Percentiles rank a stretch among this genome's conserved stretches.
Evolutionary conservation across 192 early-diverging fungal genomes (phyloP).

Genomic region (Geranomyces variabilis): DNA sequence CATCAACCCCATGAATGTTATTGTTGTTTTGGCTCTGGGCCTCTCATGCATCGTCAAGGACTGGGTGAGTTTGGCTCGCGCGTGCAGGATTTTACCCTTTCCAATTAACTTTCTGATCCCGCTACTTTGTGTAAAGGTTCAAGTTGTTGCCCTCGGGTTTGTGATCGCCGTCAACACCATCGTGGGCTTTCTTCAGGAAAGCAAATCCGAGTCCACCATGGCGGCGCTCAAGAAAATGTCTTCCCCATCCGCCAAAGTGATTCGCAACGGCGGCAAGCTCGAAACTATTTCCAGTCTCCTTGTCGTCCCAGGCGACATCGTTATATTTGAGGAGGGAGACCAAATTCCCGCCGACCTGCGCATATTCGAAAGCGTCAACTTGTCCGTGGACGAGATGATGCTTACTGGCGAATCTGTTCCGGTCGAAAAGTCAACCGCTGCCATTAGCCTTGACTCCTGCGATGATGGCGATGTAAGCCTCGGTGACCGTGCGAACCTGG

Average conservation of each 20-base stretch:
- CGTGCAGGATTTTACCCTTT: too few species aligned
- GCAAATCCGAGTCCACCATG: slow-evolving; percentile 24
- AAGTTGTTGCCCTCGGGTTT: slow-evolving; percentile 7
- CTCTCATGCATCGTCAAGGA: slow-evolving; percentile 31
- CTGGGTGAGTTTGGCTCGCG: slow-evolving; percentile 11
- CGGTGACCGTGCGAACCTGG: slow-evolving; percentile 49
- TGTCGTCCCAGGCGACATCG: slow-evolving; percentile 81
- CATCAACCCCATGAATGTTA: slow-evolving; percentile 48
- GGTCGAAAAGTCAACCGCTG: slow-evolving; percentile 12
- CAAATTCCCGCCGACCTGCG: slow-evolving; percentile 79
- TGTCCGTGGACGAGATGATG: slow-evolving; percentile 42
- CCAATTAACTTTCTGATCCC: not conserved
- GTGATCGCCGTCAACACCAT: slow-evolving; percentile 24
- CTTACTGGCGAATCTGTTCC: slow-evolving; percentile 52
- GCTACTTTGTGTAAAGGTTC: not conserved
- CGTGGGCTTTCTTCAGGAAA: slow-evolving; percentile 28
- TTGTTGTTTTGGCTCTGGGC: slow-evolving; percentile 38
- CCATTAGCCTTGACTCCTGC: slow-evolving; percentile 1
- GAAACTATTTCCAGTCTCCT: slow-evolving; percentile 55
- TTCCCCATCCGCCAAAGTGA: slow-evolving; percentile 62
- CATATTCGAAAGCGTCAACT: slow-evolving; percentile 52
- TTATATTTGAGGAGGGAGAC: slow-evolving; percentile 67
- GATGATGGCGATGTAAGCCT: not conserved
- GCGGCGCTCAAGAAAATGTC: slow-evolving; percentile 62
- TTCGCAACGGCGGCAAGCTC: slow-evolving; percentile 64